Base-by-base conservation (phyloP, 176 grass and related monocot species). In the Ensete glaucum region DNA sequence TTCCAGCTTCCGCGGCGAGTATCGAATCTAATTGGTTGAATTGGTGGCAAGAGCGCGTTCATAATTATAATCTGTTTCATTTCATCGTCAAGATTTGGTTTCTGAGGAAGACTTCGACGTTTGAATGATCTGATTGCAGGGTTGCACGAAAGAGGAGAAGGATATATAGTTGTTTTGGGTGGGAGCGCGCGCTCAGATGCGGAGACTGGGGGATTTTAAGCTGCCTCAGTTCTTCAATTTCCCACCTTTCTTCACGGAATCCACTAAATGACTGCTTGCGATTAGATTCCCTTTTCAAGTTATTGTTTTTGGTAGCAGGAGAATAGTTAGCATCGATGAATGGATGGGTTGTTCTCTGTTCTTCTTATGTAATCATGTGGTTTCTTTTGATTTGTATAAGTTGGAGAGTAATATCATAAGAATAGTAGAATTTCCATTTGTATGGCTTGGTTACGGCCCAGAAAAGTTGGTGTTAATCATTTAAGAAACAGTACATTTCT, bases 171-270 rank as follows among this genome's bases (percentile, higher is more conserved):
- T 65, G 67, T 16, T 70, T 74, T 57, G 52, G 34, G 14, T 23
- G 53, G 53, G 72, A 56, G 17, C 5, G 13, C 19, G 53, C 6
- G 17, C 15, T 1, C 43, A 51, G 67, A 70, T 70, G 67, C 20
- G 58, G 52, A 74, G 25, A 57, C 29, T 58, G 8, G 72, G 72
- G 24, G 21, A 74, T 10, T 57, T 56, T 29, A 89, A 87, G 82
- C 88, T 91, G 29, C 88, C 88, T 6, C 78, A 73, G 12, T 94
- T 88, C 85, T 95, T 99, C 83, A 99, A 86, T 78, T 99, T 95
- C 81, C 96, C 88, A 8, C 88, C 91, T 4, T 95, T 89, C 85
- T 99, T 99, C 74, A 99, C 86, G 91, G 95, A 94, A 88, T 85
- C 68, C 49, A 17, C 69, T 27, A 10, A 25, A 19, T 17, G 50